Base-by-base conservation (phyloP, 1,284 basidiomycete genomes). In the Cutaneotrichosporon sp. region DNA sequence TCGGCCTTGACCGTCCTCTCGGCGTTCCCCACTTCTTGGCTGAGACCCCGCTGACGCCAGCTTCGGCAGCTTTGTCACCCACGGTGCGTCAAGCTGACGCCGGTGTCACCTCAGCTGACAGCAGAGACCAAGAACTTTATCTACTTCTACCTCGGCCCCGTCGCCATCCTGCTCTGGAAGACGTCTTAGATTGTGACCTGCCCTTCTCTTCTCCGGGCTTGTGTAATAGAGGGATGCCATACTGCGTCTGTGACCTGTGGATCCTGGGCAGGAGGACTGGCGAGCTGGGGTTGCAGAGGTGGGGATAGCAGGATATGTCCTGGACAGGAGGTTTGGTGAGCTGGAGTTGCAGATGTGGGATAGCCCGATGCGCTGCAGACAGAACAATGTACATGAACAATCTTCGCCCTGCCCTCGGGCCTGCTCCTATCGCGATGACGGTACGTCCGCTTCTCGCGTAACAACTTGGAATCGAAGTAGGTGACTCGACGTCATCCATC, bases 41-140 rank as follows among this genome's bases (percentile, higher is more conserved):
- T 49, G 16, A 20, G 42, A 8, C 50, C 1, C 7, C 59, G 42
- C 59, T 66, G 53, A 63, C 58, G 22, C 46, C 62, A 81, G 80
- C 83, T 95, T 94, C 86, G 94, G 94, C 52, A 93, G 91, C 81
- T 97, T 95, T 77, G 95, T 97, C 52, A 97, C 94, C 33, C 95
- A 97, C 75, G 93, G 94, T 97, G 70, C 76, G 90, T 81, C 33
- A 3, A 27, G 4, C 22, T 24, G 24, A 4, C 5, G 42, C 5
- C n/a, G 13, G 9, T 24, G 46, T 9, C 31, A 20, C 20, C n/a
- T n/a, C n/a, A n/a, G 29, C 60, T 62, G 34, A 58, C 57, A 31
- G 14, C 81, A 95, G 92, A 95, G 86, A 93, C 92, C 67, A 94
- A 93, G 79, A 90, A 95, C 79, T 97, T 97, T 82, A 93, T 97